Base-by-base conservation (phyloP, 2,329 filamentous ascomycete genomes). In the Trichophyton rubrum region DNA sequence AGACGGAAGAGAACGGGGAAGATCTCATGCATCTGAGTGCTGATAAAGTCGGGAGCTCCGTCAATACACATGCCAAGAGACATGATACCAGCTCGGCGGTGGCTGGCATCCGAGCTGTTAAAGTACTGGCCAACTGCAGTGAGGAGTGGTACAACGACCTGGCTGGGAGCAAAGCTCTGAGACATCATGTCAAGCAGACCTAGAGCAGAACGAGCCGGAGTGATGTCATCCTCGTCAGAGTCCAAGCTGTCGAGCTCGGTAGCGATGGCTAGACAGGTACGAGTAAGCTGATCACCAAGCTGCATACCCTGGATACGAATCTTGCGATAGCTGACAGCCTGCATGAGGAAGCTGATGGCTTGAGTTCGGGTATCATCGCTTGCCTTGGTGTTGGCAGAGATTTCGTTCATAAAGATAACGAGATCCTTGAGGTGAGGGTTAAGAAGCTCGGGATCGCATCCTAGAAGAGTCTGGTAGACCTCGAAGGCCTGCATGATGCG, bases 31-130 rank as follows among this genome's bases (percentile, higher is more conserved):
- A 97, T 83, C 75, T 99, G 93, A 20, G 91, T 96, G 65, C 89
- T 90, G 70, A 97, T 90, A 75, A 97, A 99, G 74, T 99, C 93
- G 15, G 93, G 93, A 33, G 93, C 92, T 67, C 93, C 93, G 79
- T 97, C 93, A 59, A 96, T 92, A 67, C 89, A 92, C 79, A 92
- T 95, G 62, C 92, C 92, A 3, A 99, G 82, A 56, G 92, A 87
- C 64, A 97, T 81, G 70, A 97, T 93, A 75, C 89, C 91, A 60
- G 92, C 91, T 75, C 92, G 88, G 62, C 92, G 86, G 77, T 88
- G 87, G 67, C 89, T 85, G 40, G 90, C 82, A 69, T 95, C 82
- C 62, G 81, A 75, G 70, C 84, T 86, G 67, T 82, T 82, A 66
- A 92, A 89, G 71, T 93, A 96, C 66, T 83, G 82, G 41, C 89